Evolutionary conservation across 106 monocot genomes (phyloP).

Genomic region (Gastrodia elata): DNA sequence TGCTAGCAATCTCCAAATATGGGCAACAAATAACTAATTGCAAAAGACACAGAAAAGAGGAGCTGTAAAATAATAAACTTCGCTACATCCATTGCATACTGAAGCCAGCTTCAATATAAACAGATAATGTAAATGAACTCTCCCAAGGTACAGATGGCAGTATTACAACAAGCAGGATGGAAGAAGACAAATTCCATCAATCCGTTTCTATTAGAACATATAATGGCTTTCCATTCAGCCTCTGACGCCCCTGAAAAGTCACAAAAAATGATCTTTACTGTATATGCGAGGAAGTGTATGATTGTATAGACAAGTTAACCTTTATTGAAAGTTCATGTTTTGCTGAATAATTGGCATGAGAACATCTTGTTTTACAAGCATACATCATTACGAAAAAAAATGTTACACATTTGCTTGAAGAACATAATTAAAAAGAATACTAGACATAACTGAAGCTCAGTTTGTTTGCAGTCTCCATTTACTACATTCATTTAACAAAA

Average conservation of each 20-base stretch:
- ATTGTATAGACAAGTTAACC: neutral
- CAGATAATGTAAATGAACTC: neutral
- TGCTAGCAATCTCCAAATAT: neutral
- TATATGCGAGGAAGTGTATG: neutral
- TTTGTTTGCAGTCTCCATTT: neutral
- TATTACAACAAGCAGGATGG: neutral
- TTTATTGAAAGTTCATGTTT: no score
- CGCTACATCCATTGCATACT: neutral
- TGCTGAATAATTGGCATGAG: no score
- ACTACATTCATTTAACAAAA: no score
- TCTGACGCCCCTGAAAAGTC: conserved; percentile 1
- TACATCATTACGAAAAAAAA: neutral
- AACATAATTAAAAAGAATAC: neutral
- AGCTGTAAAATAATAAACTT: neutral
- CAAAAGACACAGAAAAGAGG: neutral
- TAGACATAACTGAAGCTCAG: neutral
- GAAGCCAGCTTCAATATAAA: neutral
- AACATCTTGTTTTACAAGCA: neutral
- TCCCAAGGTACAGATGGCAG: neutral
- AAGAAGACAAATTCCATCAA: neutral
- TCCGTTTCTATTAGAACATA: conserved; percentile 1
- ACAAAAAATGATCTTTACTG: neutral
- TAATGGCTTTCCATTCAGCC: conserved; percentile 3
- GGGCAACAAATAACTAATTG: neutral
- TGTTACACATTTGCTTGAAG: neutral